phyloP scores from a whole-genome alignment of 495 filamentous ascomycete genomes.

The Pyronema omphalodes region DNA sequence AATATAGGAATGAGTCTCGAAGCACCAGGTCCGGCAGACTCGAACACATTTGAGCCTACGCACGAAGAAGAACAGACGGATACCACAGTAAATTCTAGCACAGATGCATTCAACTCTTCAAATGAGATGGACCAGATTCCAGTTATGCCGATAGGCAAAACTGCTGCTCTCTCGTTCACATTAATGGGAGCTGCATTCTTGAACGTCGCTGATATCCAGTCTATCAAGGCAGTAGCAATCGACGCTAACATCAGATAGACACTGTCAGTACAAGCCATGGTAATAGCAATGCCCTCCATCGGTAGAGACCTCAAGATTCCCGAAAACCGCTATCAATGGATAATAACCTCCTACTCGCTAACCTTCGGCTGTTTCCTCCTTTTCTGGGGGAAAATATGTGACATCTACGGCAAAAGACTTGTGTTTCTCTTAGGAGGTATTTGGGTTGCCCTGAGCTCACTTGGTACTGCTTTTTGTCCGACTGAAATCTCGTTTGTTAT shows the following conservation, averaged over 20 bases:
- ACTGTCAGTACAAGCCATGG: conserved; percentile 38
- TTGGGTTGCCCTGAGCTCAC: conserved; percentile 41
- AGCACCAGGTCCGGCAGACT: too few species aligned
- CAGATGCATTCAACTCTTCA: too few species aligned
- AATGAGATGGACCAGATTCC: not conserved
- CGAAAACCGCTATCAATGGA: conserved; percentile 40
- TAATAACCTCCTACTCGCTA: conserved; percentile 42
- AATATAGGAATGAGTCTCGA: too few species aligned
- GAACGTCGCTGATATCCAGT: conserved; percentile 28
- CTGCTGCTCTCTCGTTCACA: conserved; percentile 21
- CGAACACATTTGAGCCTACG: too few species aligned
- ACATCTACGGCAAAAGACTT: conserved; percentile 52
- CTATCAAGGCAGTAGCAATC: not conserved
- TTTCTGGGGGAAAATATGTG: conserved; percentile 53
- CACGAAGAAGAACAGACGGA: too few species aligned
- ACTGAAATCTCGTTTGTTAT: conserved; percentile 51
- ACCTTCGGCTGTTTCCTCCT: conserved; percentile 54
- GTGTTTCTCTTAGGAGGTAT: conserved; percentile 50
- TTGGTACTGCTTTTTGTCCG: conserved; percentile 46
- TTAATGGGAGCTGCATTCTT: conserved; percentile 37
- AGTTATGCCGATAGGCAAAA: not conserved
- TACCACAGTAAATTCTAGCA: not conserved
- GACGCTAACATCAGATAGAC: conserved; percentile 27
- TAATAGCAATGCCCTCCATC: conserved; percentile 44
- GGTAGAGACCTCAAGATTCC: conserved; percentile 36